Conservation (phyloP, 257 asterid genomes). For the Nicotiana noctiflora region DNA sequence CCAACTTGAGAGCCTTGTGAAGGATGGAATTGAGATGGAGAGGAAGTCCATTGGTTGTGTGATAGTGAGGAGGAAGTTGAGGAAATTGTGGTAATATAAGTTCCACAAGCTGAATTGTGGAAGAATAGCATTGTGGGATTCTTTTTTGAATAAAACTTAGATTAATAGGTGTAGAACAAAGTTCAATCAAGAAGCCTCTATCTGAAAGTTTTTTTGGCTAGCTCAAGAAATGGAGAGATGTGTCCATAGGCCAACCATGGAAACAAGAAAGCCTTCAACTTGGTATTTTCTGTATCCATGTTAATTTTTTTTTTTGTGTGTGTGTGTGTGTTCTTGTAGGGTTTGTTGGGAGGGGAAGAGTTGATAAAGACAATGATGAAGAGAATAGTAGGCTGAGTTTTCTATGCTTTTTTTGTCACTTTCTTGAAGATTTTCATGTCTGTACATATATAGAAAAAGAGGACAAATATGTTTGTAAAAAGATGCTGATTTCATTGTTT, state of each 20-base stretch:
- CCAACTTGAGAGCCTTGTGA: slow-evolving; percentile 20
- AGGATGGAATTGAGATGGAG: slow-evolving; percentile 33
- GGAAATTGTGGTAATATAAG: slow-evolving; percentile 14
- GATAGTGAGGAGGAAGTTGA: slow-evolving; percentile 23
- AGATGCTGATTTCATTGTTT: background rate
- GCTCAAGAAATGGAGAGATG: slow-evolving; percentile 40
- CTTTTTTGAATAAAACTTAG: slow-evolving; percentile 24
- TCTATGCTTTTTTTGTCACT: background rate
- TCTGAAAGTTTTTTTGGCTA: slow-evolving; percentile 38
- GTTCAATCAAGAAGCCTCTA: slow-evolving; percentile 22
- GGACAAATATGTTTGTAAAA: background rate
- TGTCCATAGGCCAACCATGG: slow-evolving; percentile 52
- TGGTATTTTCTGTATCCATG: background rate
- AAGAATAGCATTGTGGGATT: slow-evolving; percentile 2
- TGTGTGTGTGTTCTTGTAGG: background rate
- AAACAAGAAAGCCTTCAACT: slow-evolving; percentile 25
- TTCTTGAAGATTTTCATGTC: background rate
- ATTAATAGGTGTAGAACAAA: slow-evolving; percentile 37
- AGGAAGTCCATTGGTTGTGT: slow-evolving; percentile 50
- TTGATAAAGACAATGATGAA: background rate
- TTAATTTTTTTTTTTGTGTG: background rate
- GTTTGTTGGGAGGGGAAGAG: background rate
- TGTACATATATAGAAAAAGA: background rate
- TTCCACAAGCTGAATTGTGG: slow-evolving; percentile 20
- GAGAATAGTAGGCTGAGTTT: background rate